Evolutionary conservation across 371 early-diverging fungal genomes (phyloP), one percentile per base, ranked within the genome.

Genomic region (Mucor irregularis): DNA sequence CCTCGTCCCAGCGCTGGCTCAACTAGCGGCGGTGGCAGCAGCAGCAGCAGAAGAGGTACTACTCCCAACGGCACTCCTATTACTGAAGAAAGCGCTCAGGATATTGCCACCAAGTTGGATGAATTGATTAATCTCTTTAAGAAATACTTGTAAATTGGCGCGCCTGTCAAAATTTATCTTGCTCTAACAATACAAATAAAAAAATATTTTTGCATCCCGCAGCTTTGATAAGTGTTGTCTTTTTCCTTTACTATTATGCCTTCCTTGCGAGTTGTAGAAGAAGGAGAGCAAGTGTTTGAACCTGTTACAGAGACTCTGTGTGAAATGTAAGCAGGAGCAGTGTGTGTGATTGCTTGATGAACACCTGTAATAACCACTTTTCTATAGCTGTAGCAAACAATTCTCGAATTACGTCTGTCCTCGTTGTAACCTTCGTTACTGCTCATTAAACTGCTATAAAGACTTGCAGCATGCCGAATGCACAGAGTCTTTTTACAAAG

Each of bases 391-490:
- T 69, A 75, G 76, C 42, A 66, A 62, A 21, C 79, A 82, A 22
- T 67, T 74, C 26, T 74, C 74, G 47, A 81, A 80, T 28, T 89
- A 89, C 53, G 81, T 81, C 11, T 89, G 90, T 55, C 90, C 90
- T 29, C 74, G 86, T 38, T 89, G 90, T 49, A 84, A 89, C 60
- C 67, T 88, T 17, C 61, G 75, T 25, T 89, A 89, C 43, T 89
- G 90, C 56, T 85, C 86, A 4, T 43, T 89, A 9, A 43, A 69
- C 3, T 89, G 90, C 45, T 89, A 88, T 61, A 86, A 85, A 58
- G 74, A 84, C 53, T 22, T 56, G 11, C 39, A 65, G n/a, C 76
- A 78, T 53, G 69, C 71, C 9, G 63, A 67, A 16, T 89, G 90
- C 59, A 87, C 87, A 10, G 88, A 89, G 54, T 71, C 80, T 0